Conservation (phyloP, 371 early-diverging fungal genomes). For the Dichotomocladium elegans region DNA sequence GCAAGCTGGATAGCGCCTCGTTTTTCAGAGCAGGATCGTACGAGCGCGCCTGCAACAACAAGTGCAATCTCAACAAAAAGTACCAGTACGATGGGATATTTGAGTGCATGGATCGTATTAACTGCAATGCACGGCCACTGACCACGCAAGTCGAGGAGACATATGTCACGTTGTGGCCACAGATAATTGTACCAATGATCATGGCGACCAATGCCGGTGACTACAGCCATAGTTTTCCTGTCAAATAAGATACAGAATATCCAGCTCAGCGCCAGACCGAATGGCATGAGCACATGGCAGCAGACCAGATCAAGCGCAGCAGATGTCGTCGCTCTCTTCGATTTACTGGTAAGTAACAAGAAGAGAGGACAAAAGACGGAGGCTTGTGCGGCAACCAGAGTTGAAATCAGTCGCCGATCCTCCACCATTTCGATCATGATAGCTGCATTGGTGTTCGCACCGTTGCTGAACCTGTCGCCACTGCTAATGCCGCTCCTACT, state of each 20-base stretch:
- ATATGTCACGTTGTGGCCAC: slow-evolving; percentile 8
- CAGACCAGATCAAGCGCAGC: slow-evolving; percentile 16
- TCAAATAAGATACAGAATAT: slow-evolving; percentile 39
- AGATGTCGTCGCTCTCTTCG: background rate
- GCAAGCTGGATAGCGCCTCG: background rate
- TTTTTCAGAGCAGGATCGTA: too few relatives aligned
- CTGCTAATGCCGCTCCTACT: too few relatives aligned
- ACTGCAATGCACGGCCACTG: slow-evolving; percentile 13
- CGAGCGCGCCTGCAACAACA: slow-evolving; percentile 2
- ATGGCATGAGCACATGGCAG: slow-evolving; percentile 36
- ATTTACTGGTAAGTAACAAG: slow-evolving; percentile 10
- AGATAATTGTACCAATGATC: too few relatives aligned
- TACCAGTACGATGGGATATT: slow-evolving; percentile 26
- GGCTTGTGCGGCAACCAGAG: slow-evolving; percentile 40
- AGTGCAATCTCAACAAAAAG: slow-evolving; percentile 22
- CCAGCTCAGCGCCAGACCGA: slow-evolving; percentile 39
- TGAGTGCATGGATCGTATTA: slow-evolving; percentile 17
- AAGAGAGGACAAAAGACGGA: slow-evolving; percentile 40
- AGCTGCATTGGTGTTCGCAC: background rate
- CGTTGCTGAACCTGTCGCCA: too few relatives aligned
- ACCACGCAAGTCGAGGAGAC: background rate
- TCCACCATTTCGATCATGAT: slow-evolving; percentile 24
- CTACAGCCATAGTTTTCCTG: slow-evolving; percentile 20
- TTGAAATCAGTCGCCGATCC: slow-evolving; percentile 41
- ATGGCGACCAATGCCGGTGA: too few relatives aligned